Percentiles rank a stretch among this genome's conserved stretches.
Conservation (phyloP, 768 basidiomycete species). For the Auriculariales sp. region DNA sequence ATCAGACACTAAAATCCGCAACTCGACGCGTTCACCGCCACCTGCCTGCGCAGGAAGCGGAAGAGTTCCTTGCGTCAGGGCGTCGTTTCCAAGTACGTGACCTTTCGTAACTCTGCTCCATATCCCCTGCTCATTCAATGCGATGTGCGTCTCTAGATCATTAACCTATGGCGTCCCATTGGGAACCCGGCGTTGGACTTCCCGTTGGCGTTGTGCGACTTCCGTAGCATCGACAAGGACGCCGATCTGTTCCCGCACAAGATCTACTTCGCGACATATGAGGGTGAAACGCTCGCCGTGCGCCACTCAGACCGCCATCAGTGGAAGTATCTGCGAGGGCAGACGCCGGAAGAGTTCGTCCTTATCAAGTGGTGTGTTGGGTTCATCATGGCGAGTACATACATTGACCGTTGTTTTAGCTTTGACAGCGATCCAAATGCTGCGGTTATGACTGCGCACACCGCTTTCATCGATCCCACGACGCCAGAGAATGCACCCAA, state of each 20-base stretch:
- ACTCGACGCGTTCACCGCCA: conserved; percentile 34
- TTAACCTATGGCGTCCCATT: conserved; percentile 50
- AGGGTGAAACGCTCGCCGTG: conserved; percentile 38
- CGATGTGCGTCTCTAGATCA: conserved; percentile 37
- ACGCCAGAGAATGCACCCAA: conserved; percentile 34
- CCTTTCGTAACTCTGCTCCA: background rate
- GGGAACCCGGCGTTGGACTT: conserved; percentile 29
- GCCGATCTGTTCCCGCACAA: conserved; percentile 30
- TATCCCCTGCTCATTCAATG: background rate
- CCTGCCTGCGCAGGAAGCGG: conserved; percentile 30
- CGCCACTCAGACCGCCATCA: conserved; percentile 29
- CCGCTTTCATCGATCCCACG: conserved; percentile 40
- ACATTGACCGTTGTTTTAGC: no score
- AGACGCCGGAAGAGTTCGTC: conserved; percentile 33
- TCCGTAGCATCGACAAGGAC: conserved; percentile 25
- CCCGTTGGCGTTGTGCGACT: conserved; percentile 40
- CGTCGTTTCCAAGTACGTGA: conserved; percentile 12
- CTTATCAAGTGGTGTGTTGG: conserved; percentile 37
- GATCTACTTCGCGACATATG: conserved; percentile 31
- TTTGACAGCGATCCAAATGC: conserved; percentile 29
- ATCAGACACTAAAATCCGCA: conserved; percentile 33
- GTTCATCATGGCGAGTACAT: background rate
- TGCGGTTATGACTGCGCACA: conserved; percentile 45
- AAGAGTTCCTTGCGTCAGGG: conserved; percentile 27
- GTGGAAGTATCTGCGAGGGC: conserved; percentile 36